phyloP scores from a whole-genome alignment of 805 yeast genomes.

The Sugiyamaella valdiviana region DNA sequence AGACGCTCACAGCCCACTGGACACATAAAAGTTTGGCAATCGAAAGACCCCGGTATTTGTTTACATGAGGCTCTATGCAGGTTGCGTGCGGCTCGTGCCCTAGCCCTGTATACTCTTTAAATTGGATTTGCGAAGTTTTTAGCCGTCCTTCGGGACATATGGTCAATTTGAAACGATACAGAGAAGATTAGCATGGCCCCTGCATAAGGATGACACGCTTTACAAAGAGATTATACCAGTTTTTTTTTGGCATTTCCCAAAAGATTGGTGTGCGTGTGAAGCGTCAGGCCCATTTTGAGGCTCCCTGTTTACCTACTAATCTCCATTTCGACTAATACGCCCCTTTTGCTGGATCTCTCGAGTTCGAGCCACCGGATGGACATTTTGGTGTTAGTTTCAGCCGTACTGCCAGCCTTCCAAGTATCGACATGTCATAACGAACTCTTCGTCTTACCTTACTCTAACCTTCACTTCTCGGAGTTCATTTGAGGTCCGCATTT shows the following conservation, averaged over 20 bases:
- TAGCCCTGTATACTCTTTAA: background rate
- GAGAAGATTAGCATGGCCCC: constrained; percentile 99
- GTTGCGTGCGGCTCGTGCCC: background rate
- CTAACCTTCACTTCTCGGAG: background rate
- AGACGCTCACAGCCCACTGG: no score
- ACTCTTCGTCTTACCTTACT: no score
- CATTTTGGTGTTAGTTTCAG: no score
- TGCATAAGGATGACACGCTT: constrained; percentile 99
- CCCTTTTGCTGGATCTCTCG: background rate
- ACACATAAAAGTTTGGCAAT: no score
- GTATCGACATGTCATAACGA: no score
- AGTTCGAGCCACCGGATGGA: no score
- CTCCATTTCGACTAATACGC: background rate
- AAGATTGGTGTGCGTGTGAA: no score
- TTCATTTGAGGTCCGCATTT: background rate
- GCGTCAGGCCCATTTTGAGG: background rate
- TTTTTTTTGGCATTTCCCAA: constrained; percentile 47
- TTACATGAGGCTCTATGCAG: background rate
- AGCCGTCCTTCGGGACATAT: constrained; percentile 71
- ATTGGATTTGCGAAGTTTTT: background rate
- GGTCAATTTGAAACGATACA: constrained; percentile 99
- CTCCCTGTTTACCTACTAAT: background rate
- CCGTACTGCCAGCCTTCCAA: background rate
- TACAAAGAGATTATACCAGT: constrained; percentile 97
- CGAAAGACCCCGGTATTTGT: constrained; percentile 1